Conservation (phyloP, 148 eudicot genomes). For the Cornus florida region DNA sequence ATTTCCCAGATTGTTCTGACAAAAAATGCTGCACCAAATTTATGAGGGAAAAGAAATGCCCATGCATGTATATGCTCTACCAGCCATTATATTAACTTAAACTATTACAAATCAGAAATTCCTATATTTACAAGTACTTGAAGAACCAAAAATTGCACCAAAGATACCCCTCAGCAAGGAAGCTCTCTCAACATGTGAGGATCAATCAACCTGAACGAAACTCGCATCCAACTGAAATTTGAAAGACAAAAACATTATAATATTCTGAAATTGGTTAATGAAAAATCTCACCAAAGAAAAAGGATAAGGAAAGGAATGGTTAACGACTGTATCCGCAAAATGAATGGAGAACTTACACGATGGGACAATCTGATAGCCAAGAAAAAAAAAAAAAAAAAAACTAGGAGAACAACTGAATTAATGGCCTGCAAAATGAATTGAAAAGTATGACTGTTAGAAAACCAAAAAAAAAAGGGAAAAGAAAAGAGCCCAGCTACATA, state of each 20-base stretch:
- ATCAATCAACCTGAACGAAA: conserved; percentile 6
- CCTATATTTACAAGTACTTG: conserved; percentile 21
- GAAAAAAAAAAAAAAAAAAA: neutral
- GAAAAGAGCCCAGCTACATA: neutral
- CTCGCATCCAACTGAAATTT: neutral
- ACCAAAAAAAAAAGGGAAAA: neutral
- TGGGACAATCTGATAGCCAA: neutral
- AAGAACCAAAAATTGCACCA: neutral
- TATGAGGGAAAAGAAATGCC: neutral
- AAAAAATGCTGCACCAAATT: conserved; percentile 5
- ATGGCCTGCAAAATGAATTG: neutral
- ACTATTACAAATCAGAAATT: neutral
- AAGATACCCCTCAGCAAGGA: neutral
- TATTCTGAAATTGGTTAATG: neutral
- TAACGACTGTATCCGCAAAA: neutral
- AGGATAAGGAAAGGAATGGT: no score
- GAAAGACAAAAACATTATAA: neutral
- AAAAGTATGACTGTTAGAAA: neutral
- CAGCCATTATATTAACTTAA: neutral
- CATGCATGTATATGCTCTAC: neutral
- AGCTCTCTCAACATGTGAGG: neutral
- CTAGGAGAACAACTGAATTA: neutral
- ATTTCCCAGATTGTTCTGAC: neutral
- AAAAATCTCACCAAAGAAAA: no score
- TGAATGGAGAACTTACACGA: neutral